Percentiles rank a stretch among this genome's conserved stretches.
These are phyloP conservation scores for Pythium coloratum DNA, from an alignment of 352 stramenopile species.

Conservation along the genomic window DNA sequence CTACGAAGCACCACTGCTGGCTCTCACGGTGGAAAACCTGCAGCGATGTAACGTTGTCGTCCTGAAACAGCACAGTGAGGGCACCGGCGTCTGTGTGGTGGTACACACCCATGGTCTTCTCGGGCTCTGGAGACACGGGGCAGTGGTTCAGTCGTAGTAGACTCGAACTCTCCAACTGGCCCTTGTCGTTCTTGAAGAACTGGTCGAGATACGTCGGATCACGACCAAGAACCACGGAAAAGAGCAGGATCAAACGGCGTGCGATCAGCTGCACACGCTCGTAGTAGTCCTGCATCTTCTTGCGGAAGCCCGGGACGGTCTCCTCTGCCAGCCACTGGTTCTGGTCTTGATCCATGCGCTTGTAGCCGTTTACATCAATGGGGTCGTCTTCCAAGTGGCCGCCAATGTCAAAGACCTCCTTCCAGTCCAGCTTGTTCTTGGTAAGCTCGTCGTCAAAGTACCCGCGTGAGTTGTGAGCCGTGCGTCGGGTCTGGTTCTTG, in stretches of 20 bases:
- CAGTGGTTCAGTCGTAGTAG: constrained; percentile 93
- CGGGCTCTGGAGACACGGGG: constrained; percentile 50
- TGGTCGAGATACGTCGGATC: constrained; percentile 50
- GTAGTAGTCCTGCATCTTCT: constrained; percentile 40
- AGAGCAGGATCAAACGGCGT: constrained; percentile 49
- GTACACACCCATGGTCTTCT: constrained; percentile 54
- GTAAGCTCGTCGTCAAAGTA: constrained; percentile 95
- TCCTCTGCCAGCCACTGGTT: constrained; percentile 78
- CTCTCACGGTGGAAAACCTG: constrained; percentile 52
- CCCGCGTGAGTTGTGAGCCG: constrained; percentile 77
- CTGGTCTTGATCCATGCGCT: constrained; percentile 68
- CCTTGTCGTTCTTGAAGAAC: constrained; percentile 39
- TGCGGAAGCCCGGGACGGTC: constrained; percentile 53
- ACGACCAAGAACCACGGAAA: constrained; percentile 54
- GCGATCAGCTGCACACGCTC: constrained; percentile 47
- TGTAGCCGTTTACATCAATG: constrained; percentile 37
- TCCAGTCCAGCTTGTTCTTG: constrained; percentile 94
- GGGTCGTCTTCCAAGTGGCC: constrained; percentile 38
- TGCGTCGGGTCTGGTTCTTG: constrained; percentile 61
- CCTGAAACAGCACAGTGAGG: constrained; percentile 60
- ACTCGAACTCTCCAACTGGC: constrained; percentile 60
- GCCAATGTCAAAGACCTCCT: constrained; percentile 80
- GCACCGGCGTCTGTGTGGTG: constrained; percentile 61
- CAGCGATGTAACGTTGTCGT: constrained; percentile 54
- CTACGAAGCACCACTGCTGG: constrained; percentile 44